phyloP scores from a whole-genome alignment of 2,329 filamentous ascomycete genomes.

The Xylaria sp. region DNA sequence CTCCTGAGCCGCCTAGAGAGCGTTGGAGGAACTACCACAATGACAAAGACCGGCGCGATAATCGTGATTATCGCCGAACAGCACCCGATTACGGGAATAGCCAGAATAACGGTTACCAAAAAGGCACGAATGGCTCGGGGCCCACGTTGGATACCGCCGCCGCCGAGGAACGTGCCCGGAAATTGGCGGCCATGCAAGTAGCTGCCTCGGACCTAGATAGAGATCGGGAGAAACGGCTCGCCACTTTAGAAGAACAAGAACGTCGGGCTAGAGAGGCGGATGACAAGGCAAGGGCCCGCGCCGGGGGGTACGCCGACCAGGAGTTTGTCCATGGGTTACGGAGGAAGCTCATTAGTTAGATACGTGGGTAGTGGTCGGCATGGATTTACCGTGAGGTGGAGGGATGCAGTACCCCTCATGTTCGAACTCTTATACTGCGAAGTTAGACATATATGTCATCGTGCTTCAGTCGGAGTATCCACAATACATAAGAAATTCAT shows the following conservation, averaged over 20 bases:
- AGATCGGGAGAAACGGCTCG: conserved; percentile 72
- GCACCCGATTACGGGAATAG: conserved; percentile 26
- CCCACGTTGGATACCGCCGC: conserved; percentile 23
- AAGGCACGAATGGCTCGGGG: conserved; percentile 26
- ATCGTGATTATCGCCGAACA: conserved; percentile 36
- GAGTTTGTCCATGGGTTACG: conserved; percentile 70
- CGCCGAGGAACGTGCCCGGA: conserved; percentile 64
- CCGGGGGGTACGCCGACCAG: conserved; percentile 65
- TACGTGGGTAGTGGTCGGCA: background rate
- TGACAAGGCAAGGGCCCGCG: conserved; percentile 63
- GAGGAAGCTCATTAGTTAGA: conserved; percentile 50
- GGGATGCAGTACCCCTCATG: too few species aligned
- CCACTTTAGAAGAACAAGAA: conserved; percentile 70
- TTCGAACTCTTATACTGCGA: background rate
- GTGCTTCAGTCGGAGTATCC: too few species aligned
- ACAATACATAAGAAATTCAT: too few species aligned
- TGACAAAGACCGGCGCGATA: conserved; percentile 31
- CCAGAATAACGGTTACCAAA: conserved; percentile 32
- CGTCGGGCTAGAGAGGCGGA: conserved; percentile 69
- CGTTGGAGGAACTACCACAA: conserved; percentile 32
- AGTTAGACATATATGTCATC: too few species aligned
- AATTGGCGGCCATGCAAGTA: conserved; percentile 74
- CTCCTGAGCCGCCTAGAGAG: conserved; percentile 33
- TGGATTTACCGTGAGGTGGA: too few species aligned
- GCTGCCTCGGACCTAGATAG: conserved; percentile 72